Evolutionary conservation across 2,329 filamentous ascomycete species (phyloP), one percentile per base, ranked within the genome.

Genomic region (Phialophora expanda): DNA sequence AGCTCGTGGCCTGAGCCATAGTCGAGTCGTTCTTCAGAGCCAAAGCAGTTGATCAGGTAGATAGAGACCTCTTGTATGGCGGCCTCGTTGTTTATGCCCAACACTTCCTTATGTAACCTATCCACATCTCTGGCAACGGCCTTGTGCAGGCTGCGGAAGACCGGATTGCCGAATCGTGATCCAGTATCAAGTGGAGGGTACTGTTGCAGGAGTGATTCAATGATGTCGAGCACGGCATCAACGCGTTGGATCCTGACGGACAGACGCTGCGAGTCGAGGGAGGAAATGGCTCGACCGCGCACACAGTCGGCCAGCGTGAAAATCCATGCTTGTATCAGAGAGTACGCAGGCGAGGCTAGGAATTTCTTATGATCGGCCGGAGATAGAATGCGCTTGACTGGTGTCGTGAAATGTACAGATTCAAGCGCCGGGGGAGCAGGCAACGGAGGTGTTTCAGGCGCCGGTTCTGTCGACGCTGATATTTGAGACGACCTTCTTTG

Each of bases 1-100:
- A 99, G 86, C 80, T 99, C 95, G 78, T 99, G 95, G 2, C 95
- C 95, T 0, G 93, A 97, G 58, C 95, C 95, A 77, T 99, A 99
- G 80, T 99, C 95, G 74, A 99, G 95, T 48, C 94, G 87, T 59
- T 86, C 86, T 53, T 89, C 86, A 75, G 96, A 97, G 54, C 95
- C 95, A 70, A 98, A 93, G 0, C 91, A 89, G 74, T 96, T 86
- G 69, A 86, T 80, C 38, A 99, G 84, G 78, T 99, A 99, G 32
- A 89, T 87, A 0, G 89, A 89, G 4, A 90, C 82, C 76, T 99
- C 95, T 2, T 84, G 79, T 56, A 89, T 83, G 14, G 90, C 89
- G 0, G 77, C 77, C 8, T 76, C 61, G 56, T 80, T 73, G 2
- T 76, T 64, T 17, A 81, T 61, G 3, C 75, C 77, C 3, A 81